Base-by-base conservation (phyloP, 2,329 filamentous ascomycete genomes). In the Xylariaceae sp. region DNA sequence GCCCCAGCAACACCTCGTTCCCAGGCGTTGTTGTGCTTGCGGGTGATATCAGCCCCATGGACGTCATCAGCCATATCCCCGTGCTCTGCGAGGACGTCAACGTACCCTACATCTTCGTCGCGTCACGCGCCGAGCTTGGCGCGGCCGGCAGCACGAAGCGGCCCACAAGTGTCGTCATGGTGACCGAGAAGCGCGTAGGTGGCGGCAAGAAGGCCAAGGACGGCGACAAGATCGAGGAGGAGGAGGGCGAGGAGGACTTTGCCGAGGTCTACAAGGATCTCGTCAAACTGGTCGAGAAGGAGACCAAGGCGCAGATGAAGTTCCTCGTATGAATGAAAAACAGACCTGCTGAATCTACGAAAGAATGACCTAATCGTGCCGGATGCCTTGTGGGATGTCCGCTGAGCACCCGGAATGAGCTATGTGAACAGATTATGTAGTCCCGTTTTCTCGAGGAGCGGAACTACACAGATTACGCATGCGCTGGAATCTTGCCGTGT, bases 31-130 rank as follows among this genome's bases (percentile, higher is more conserved):
- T 96, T 67, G 80, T 99, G 71, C 89, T 99, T 64, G 94, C 94
- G 37, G 94, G 89, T 66, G 94, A 99, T 74, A 97, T 99, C 77
- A 96, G 89, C 51, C 94, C 94, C 62, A 92, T 94, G 86, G 94
- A 99, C 74, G 94, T 99, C 72, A 96, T 99, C 76, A 94, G 89
- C 57, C 94, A 99, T 76, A 89, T 99, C 63, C 94, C 94, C 67
- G 89, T 99, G 55, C 86, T 97, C 55, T 97, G 94, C 81, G 94
- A 99, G 77, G 92, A 97, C 76, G 91, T 96, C 80, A 89, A 89
- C 74, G 89, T 96, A 57, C 94, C 94, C 35, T 99, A 97, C 77
- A 84, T 99, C 73, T 99, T 95, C 73, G 89, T 99, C 66, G 84
- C 86, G 58, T 95, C 88, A 68, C 87, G 94, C 65, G 92, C 91